These are phyloP conservation scores for Solanum dulcamara DNA, from an alignment of 257 asterid species.

Conservation along the genomic window DNA sequence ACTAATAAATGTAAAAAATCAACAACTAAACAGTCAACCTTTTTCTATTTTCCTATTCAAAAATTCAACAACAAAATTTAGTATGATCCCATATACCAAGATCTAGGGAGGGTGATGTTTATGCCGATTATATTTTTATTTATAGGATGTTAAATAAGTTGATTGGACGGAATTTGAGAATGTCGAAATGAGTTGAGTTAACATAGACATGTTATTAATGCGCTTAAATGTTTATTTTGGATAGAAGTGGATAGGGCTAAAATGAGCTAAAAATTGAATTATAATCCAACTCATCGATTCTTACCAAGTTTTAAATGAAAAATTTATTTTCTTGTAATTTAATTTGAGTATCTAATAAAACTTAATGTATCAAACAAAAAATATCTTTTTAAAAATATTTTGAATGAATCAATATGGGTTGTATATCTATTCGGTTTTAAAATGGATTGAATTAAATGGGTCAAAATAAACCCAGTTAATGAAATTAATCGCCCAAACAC, in stretches of 20 bases:
- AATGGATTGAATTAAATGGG: background rate
- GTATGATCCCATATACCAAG: background rate
- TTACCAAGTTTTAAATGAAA: background rate
- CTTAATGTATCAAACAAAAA: background rate
- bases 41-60: background rate
- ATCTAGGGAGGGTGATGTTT: background rate
- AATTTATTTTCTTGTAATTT: background rate
- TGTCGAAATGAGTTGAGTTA: background rate
- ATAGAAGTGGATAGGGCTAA: background rate
- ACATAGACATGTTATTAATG: background rate
- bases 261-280: background rate
- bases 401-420: background rate
- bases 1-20: background rate
- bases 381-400: too few species aligned
- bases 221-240: background rate
- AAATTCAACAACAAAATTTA: background rate
- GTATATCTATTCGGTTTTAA: background rate
- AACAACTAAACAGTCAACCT: background rate
- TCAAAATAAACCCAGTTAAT: too few species aligned
- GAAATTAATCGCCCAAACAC: too few species aligned
- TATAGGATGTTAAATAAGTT: background rate
- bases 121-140: accelerated
- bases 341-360: background rate
- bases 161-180: background rate
- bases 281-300: background rate